These are phyloP conservation scores for Drosera spatulata DNA, from an alignment of 179 eudicot species.

Conservation along the genomic window DNA sequence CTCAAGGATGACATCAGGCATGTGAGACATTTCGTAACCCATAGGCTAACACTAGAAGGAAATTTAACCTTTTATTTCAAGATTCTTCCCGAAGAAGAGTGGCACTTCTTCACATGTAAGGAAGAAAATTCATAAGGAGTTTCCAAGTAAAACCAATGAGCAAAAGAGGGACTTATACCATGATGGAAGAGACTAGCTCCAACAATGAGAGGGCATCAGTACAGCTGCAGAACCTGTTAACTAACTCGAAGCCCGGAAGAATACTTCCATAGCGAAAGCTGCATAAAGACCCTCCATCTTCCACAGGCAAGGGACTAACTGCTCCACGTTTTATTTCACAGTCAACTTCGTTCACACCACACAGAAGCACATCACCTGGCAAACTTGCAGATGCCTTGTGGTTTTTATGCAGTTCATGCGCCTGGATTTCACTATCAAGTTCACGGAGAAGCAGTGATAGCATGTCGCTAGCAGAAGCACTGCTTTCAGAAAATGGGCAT, in stretches of 20 bases:
- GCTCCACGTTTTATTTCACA: slow-evolving; percentile 4
- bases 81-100: not conserved
- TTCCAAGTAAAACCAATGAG: not conserved
- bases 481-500: slow-evolving; percentile 63
- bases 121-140: not conserved
- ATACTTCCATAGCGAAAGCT: slow-evolving; percentile 5
- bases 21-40: not conserved
- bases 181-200: slow-evolving; percentile 54
- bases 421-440: slow-evolving; percentile 20
- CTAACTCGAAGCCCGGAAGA: slow-evolving; percentile 1
- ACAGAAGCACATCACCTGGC: slow-evolving; percentile 2
- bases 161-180: slow-evolving; percentile 34
- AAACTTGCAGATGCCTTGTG: slow-evolving; percentile 8
- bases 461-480: slow-evolving; percentile 37
- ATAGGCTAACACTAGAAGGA: not conserved
- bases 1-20: slow-evolving; percentile 6
- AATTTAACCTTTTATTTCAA: too few species aligned
- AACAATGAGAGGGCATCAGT: slow-evolving; percentile 47
- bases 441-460: slow-evolving; percentile 37
- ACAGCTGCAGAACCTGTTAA: slow-evolving; percentile 19
- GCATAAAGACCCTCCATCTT: not conserved
- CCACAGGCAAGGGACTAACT: slow-evolving; percentile 1
- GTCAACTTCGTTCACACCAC: slow-evolving; percentile 1
- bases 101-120: not conserved
- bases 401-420: slow-evolving; percentile 6